Base-by-base conservation (phyloP, 2,329 filamentous ascomycete genomes). In the Lojkania enalia region DNA sequence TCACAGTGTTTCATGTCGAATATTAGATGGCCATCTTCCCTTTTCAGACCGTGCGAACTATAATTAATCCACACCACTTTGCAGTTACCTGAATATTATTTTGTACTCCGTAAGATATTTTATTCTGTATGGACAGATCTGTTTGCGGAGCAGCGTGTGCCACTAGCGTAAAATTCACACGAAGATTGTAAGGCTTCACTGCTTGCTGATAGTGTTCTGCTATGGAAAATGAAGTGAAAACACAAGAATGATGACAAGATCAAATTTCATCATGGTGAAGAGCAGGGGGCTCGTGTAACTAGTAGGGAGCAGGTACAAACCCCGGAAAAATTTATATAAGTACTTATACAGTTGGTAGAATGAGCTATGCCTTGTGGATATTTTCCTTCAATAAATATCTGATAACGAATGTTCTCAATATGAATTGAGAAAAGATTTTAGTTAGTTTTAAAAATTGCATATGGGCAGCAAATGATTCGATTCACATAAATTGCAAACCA, bases 21-120 rank as follows among this genome's bases (percentile, higher is more conserved):
- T 1, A 76, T 67, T 37, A 78, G 48, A 46, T 74, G 71, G 1
- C 73, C 75, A 48, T 77, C 62, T 53, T 74, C 68, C 5, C 74
- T 74, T 15, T 74, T 74, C 1, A 77, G 66, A 0, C 74, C 74
- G 39, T 74, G 71, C 0, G 73, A 72, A 1, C 63, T 82, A 50
- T 82, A 86, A 0, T 80, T 84, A 52, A 82, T 0, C 83, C 83
- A 11, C 82, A 82, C 2, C 80, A 83, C 48, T 74, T 79, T 13
- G 82, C 76, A 55, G 83, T 81, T 0, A 85, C 79, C 42, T 75
- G 74, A 19, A 78, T 62, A 3, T 66, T 67, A 44, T 72, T 71
- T 11, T 71, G 51, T 0, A 64, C 71, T 1, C 81, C 82, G 54
- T 82, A 85, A 39, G 77, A 75, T 27, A 85, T 72, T 7, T 80